These are phyloP conservation scores for Talaromyces nanjingensis DNA, from an alignment of 495 filamentous ascomycete species.

Conservation along the genomic window DNA sequence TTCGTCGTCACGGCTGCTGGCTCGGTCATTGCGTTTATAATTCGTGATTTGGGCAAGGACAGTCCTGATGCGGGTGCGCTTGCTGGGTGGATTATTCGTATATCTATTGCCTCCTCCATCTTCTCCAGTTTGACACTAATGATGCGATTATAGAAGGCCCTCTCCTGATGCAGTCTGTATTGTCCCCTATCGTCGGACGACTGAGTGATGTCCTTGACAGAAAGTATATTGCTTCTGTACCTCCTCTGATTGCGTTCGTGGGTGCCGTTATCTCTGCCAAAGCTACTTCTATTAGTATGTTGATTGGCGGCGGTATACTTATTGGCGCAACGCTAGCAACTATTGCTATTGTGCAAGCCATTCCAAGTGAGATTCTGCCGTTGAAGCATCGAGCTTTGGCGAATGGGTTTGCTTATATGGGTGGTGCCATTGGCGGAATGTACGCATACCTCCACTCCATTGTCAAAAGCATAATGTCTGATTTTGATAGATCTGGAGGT, in stretches of 20 bases:
- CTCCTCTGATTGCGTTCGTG: slow-evolving; percentile 46
- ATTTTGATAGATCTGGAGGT: slow-evolving; percentile 28
- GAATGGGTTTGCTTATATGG: slow-evolving; percentile 43
- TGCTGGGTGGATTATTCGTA: slow-evolving; percentile 49
- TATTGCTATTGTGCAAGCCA: slow-evolving; percentile 46
- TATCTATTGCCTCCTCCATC: slow-evolving; percentile 3
- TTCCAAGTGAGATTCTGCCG: slow-evolving; percentile 47
- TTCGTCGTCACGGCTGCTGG: slow-evolving; percentile 51
- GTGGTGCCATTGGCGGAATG: slow-evolving; percentile 42
- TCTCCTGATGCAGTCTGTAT: slow-evolving; percentile 45
- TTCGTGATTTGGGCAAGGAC: slow-evolving; percentile 43
- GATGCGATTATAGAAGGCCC: slow-evolving; percentile 27
- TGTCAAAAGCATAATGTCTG: not conserved
- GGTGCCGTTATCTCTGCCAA: slow-evolving; percentile 46
- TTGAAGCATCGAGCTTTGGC: slow-evolving; percentile 47
- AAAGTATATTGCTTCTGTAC: slow-evolving; percentile 42
- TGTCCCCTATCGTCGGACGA: slow-evolving; percentile 46
- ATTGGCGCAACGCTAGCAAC: slow-evolving; percentile 47
- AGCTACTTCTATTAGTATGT: slow-evolving; percentile 43
- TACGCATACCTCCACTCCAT: slow-evolving; percentile 16
- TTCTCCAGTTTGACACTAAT: not conserved
- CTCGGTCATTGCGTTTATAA: slow-evolving; percentile 47
- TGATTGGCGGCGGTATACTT: slow-evolving; percentile 49
- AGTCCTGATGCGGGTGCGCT: slow-evolving; percentile 19
- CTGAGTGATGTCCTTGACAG: slow-evolving; percentile 49